A percentile compares a stretch with the other conserved stretches of the same genome.
Conservation (phyloP, 2,329 filamentous ascomycete species). For the Hypoxylon sp. region DNA sequence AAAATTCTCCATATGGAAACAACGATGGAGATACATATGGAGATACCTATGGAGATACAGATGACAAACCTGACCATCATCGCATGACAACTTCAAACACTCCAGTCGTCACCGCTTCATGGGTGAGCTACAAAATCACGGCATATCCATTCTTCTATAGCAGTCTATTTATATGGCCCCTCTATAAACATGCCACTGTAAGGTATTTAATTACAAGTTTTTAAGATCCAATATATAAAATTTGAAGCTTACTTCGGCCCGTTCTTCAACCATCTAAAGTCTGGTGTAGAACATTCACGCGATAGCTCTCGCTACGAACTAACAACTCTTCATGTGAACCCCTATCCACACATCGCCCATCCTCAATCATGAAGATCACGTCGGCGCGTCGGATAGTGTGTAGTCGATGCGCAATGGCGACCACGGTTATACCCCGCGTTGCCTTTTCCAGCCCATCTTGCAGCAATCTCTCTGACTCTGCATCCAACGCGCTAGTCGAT, state of each 20-base stretch:
- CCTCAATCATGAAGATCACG: slow-evolving; percentile 71
- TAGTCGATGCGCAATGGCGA: slow-evolving; percentile 71
- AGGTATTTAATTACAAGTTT: slow-evolving; percentile 7
- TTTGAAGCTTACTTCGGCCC: background rate
- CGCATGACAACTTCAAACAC: slow-evolving; percentile 25
- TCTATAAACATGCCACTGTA: slow-evolving; percentile 17
- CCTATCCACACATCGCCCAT: slow-evolving; percentile 65
- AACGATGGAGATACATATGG: no score
- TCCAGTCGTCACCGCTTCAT: slow-evolving; percentile 4
- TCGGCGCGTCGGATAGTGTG: slow-evolving; percentile 71
- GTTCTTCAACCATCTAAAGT: slow-evolving; percentile 56
- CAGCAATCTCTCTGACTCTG: slow-evolving; percentile 75
- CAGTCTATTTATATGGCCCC: slow-evolving; percentile 4
- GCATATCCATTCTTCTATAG: slow-evolving; percentile 10
- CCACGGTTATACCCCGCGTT: slow-evolving; percentile 67
- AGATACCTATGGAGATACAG: slow-evolving; percentile 8
- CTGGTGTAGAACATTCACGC: slow-evolving; percentile 67
- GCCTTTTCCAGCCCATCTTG: slow-evolving; percentile 75
- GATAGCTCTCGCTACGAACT: slow-evolving; percentile 66
- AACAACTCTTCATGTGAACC: slow-evolving; percentile 70
- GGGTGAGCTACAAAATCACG: slow-evolving; percentile 6
- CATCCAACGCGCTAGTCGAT: slow-evolving; percentile 83
- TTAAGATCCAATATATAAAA: slow-evolving; percentile 16
- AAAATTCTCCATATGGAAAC: no score
- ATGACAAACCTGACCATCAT: slow-evolving; percentile 25